phyloP scores from a whole-genome alignment of 306 rosid genomes.

The Chamaecrista fasciculata region DNA sequence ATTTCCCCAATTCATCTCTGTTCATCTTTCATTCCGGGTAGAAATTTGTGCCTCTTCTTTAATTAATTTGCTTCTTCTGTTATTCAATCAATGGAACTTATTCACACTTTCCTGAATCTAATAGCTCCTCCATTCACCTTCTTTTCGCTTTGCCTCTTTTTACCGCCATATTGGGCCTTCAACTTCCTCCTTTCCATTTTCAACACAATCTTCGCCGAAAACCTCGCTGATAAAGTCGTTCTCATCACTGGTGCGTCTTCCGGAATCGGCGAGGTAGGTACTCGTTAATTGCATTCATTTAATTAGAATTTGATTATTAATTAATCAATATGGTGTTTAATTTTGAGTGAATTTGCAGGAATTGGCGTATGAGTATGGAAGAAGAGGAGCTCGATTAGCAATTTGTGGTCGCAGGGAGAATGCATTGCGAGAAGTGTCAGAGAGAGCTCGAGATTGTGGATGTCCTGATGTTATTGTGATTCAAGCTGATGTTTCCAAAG shows the following conservation, averaged over 20 bases:
- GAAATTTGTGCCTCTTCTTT: no score
- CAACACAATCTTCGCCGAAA: conserved; percentile 31
- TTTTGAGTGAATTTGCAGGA: conserved; percentile 23
- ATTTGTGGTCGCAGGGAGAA: conserved; percentile 42
- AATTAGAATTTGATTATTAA: no score
- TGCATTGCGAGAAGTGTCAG: conserved; percentile 36
- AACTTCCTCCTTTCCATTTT: conserved; percentile 32
- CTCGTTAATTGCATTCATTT: no score
- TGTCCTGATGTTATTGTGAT: conserved; percentile 45
- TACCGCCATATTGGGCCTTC: conserved; percentile 38
- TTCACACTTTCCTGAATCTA: conserved; percentile 41
- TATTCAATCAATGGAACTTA: conserved; percentile 20
- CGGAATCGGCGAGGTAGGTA: conserved; percentile 7
- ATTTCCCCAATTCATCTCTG: neutral
- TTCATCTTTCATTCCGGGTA: neutral
- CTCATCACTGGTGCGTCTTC: conserved; percentile 55
- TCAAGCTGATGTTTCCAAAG: conserved; percentile 45
- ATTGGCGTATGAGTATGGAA: conserved; percentile 58
- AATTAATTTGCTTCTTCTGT: neutral
- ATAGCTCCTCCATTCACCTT: conserved; percentile 46
- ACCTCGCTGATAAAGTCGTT: conserved; percentile 42
- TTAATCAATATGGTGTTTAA: no score
- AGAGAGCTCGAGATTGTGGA: conserved; percentile 34
- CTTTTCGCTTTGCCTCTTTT: conserved; percentile 40
- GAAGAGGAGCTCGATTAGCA: conserved; percentile 48